A percentile compares a stretch with the other conserved stretches of the same genome.
Evolutionary conservation across 2,329 filamentous ascomycete species (phyloP).

Genomic region (Colletotrichum gloeosporioides): DNA sequence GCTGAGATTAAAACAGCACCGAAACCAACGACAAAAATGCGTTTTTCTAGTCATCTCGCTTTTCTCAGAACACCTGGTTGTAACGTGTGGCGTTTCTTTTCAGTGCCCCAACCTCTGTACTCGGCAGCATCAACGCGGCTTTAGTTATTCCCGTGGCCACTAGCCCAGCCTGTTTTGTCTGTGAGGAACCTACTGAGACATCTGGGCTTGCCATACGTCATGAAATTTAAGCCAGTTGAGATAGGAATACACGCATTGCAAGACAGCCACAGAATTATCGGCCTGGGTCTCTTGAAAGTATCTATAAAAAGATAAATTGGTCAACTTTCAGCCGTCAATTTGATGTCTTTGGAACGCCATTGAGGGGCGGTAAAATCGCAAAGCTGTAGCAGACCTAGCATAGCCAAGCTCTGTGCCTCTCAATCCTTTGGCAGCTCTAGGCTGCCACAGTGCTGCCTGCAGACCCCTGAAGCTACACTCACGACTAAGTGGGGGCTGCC

Average conservation of each 20-base stretch:
- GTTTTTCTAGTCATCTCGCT: neutral
- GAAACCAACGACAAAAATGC: neutral
- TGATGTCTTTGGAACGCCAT: fast-evolving
- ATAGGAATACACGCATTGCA: neutral
- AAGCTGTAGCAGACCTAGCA: neutral
- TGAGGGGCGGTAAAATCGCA: neutral
- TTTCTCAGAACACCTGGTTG: neutral
- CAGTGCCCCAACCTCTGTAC: neutral
- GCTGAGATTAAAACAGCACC: neutral
- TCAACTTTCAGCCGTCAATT: neutral
- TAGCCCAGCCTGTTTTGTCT: neutral
- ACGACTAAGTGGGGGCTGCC: neutral
- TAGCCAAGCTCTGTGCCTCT: neutral
- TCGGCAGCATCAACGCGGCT: neutral
- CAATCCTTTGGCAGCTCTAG: neutral
- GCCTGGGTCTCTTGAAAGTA: neutral
- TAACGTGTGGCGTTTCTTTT: neutral
- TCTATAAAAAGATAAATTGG: fast-evolving
- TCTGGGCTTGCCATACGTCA: neutral
- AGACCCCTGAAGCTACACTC: neutral
- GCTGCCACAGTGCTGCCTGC: neutral
- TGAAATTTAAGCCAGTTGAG: neutral
- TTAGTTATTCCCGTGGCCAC: neutral
- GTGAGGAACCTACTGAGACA: neutral
- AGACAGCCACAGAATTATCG: neutral